phyloP scores from a whole-genome alignment of 192 early-diverging fungal genomes.

The Mortierella alpina region DNA sequence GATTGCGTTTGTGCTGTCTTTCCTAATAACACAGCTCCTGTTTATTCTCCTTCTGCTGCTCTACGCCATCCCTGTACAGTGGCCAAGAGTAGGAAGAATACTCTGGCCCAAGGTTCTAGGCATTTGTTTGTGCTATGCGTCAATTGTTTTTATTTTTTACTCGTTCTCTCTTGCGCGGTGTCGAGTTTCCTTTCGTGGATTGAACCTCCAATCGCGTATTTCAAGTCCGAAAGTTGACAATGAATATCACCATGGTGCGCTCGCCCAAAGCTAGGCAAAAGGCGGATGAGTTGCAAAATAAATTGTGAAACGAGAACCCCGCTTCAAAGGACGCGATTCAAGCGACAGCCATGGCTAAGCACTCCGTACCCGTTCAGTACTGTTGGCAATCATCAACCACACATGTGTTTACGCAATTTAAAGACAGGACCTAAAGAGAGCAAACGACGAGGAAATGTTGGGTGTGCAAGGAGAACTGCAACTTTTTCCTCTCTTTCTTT shows the following conservation, averaged over 20 bases:
- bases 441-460: too few relatives aligned
- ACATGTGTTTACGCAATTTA: too few relatives aligned
- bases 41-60: background rate
- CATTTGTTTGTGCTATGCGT: background rate
- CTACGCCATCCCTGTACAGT: background rate
- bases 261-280: too few relatives aligned
- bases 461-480: too few relatives aligned
- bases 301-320: too few relatives aligned
- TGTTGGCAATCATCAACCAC: too few relatives aligned
- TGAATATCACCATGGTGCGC: background rate
- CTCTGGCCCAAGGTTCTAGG: background rate
- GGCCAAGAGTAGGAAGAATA: background rate
- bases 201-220: background rate
- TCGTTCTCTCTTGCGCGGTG: background rate
- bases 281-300: too few relatives aligned
- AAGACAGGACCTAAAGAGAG: too few relatives aligned
- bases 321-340: too few relatives aligned
- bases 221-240: background rate
- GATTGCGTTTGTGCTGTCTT: background rate
- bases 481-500: too few relatives aligned
- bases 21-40: slow-evolving; percentile 3
- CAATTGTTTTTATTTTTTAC: background rate
- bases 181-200: background rate
- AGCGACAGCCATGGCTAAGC: too few relatives aligned
- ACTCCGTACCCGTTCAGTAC: too few relatives aligned